Conservation (phyloP, 441 rosid genomes). For the Populus hybrid region DNA sequence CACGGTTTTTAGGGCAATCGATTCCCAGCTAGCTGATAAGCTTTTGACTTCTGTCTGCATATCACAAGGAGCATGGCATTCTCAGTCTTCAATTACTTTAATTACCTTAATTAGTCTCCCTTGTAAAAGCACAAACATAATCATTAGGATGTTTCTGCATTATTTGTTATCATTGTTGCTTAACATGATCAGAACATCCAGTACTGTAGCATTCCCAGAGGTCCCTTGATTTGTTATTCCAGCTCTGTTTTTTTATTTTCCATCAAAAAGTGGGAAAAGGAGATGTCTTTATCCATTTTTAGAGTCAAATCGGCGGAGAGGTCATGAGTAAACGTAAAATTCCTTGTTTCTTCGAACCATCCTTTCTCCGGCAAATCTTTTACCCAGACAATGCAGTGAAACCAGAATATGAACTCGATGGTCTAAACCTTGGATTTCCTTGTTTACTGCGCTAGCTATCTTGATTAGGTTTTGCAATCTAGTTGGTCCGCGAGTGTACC, state of each 20-base stretch:
- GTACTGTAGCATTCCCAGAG: neutral
- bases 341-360: neutral
- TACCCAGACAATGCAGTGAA: neutral
- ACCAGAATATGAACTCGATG: neutral
- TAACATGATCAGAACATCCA: constrained; percentile 1
- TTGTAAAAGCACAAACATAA: constrained; percentile 32
- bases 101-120: constrained; percentile 16
- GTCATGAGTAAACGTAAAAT: neutral
- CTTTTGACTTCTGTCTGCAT: no score
- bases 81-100: constrained; percentile 6
- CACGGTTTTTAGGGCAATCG: no score
- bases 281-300: neutral
- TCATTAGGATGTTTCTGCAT: constrained; percentile 29
- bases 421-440: neutral
- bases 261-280: neutral
- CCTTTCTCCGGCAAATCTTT: neutral
- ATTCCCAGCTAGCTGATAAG: no score
- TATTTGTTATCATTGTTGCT: constrained; percentile 21
- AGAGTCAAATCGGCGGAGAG: neutral
- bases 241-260: neutral
- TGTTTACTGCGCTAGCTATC: neutral
- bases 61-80: neutral
- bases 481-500: neutral
- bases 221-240: neutral
- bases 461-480: neutral